Evolutionary conservation across 2,329 filamentous ascomycete species (phyloP), one percentile per base, ranked within the genome.

Genomic region (Curvularia hawaiiensis): DNA sequence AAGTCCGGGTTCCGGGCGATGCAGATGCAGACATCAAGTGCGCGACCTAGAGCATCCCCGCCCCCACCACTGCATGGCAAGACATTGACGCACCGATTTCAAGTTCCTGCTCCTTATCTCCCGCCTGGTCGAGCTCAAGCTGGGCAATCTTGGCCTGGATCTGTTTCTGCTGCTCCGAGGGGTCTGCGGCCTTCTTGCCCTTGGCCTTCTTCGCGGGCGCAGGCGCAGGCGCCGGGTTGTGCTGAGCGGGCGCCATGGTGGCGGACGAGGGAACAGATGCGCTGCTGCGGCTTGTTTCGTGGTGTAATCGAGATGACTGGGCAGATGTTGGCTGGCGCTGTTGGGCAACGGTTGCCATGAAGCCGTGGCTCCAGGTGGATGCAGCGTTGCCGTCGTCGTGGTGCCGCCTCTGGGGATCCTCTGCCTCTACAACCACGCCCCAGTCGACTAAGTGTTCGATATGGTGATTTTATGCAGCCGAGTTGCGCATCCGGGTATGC

Each of bases 121-220:
- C 91, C 11, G 92, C 92, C 49, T 90, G 91, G 82, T 97, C 93
- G 62, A 92, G 90, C 77, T 99, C 95, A 58, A 99, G 82, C 79
- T 98, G 95, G 22, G 92, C 94, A 74, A 99, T 97, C 73, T 96
- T 92, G 61, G 93, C 92, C 62, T 93, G 90, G 50, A 99, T 85
- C 63, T 97, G 85, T 78, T 97, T 96, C 60, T 92, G 92, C 46
- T 93, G 92, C 78, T 98, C 95, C 69, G 87, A 91, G 20, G 91
- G 90, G 75, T 97, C 93, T 63, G 91, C 80, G 10, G 85, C 82
- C 79, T 96, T 96, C 80, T 96, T 96, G 66, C 84, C 86, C 80
- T 96, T 96, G 54, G 83, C 85, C 79, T 95, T 95, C 80, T 92
- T 95, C 49, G 85, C 78, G 48, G 79, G 77, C 46, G 84, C 77